Evolutionary conservation across 2,329 filamentous ascomycete genomes (phyloP), one percentile per base, ranked within the genome.

Genomic region (Trichophyton mentagrophytes): DNA sequence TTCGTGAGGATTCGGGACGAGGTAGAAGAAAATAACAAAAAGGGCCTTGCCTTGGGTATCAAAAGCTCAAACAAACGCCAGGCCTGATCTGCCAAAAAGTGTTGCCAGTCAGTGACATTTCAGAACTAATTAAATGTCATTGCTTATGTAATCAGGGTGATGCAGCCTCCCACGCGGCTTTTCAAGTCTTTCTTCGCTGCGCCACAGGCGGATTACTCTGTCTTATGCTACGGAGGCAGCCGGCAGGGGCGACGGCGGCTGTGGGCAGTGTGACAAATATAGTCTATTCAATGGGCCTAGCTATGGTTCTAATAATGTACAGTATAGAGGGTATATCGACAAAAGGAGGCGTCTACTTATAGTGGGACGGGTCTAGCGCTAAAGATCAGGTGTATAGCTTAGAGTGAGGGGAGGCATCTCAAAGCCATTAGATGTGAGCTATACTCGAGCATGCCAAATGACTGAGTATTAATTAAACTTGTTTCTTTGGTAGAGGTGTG

Each of bases 91-190:
- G 33, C 33, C 33, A 38, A 38, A 30, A 38, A 38, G 44, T 47
- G 9, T 47, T 53, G 22, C 49, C 13, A 30, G 22, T 53, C 49
- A 11, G 49, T 30, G 30, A 33, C 49, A 30, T 33, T 27, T 30
- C 46, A 22, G 17, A 53, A 53, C 22, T 30, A 33, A 33, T 53
- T 53, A 33, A 33, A 53, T 53, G 49, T 53, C 49, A 30, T 30
- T 30, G 30, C 40, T 57, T 57, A 57, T 20, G 22, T 53, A 53
- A 53, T 17, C 33, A 17, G 30, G 20, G 20, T 57, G 55, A 57
- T 57, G 55, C 15, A 40, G 55, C 40, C 13, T 38, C 8, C 55
- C 55, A 57, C 55, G 55, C 55, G 55, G 55, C 55, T 57, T 57
- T 40, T 40, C 11, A 20, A 9, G 27, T 30, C 27, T 56, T 9